These are phyloP conservation scores for Colletotrichum sansevieriae DNA, from an alignment of 2,329 filamentous ascomycete species.

Conservation along the genomic window DNA sequence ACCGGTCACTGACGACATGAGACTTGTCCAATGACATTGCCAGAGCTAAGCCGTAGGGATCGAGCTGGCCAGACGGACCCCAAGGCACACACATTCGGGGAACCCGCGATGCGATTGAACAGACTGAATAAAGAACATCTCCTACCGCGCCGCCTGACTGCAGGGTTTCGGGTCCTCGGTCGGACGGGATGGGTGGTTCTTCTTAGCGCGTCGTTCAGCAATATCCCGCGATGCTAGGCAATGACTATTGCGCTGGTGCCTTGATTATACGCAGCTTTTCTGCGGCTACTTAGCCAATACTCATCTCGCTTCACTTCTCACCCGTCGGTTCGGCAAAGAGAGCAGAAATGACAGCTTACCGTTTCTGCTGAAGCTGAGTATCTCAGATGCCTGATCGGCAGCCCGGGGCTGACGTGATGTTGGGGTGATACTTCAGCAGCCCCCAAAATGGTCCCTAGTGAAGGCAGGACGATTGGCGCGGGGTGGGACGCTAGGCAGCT, in stretches of 20 bases:
- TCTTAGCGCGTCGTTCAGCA: not conserved
- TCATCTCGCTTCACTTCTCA: not conserved
- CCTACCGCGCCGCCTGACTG: slow-evolving; percentile 4
- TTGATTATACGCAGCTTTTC: not conserved
- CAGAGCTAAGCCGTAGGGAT: not conserved
- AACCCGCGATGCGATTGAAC: not conserved
- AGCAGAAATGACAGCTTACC: not conserved
- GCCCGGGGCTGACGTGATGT: slow-evolving; percentile 3
- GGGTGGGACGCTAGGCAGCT: slow-evolving; percentile 5
- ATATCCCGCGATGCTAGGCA: not conserved
- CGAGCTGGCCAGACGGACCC: not conserved
- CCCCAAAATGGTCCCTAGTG: not conserved
- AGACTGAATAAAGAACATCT: not conserved
- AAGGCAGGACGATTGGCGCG: slow-evolving; percentile 11
- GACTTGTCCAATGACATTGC: not conserved
- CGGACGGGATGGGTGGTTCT: not conserved
- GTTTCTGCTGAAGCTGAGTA: not conserved
- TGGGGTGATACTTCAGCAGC: not conserved
- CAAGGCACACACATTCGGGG: not conserved
- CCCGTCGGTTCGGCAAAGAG: not conserved
- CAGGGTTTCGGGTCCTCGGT: not conserved
- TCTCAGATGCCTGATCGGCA: not conserved
- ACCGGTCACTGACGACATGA: slow-evolving; percentile 7
- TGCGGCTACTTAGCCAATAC: slow-evolving; percentile 17
- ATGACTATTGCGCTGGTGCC: not conserved